These are phyloP conservation scores for Fusarium equiseti DNA, from an alignment of 2,329 filamentous ascomycete species.

Conservation along the genomic window DNA sequence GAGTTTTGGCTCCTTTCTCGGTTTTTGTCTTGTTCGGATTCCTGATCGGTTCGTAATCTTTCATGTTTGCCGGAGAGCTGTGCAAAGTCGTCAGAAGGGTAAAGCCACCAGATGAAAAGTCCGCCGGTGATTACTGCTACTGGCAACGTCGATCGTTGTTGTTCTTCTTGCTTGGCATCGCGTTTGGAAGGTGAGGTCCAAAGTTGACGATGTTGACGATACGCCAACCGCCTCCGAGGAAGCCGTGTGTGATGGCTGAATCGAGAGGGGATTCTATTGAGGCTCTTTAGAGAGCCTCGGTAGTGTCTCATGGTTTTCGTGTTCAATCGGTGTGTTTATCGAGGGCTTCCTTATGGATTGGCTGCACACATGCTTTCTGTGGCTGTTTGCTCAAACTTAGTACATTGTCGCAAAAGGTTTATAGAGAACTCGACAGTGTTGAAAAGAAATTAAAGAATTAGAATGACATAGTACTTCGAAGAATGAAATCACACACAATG, in stretches of 20 bases:
- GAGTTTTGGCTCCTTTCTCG: constrained; percentile 35
- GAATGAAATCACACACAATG: neutral
- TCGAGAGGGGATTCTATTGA: constrained; percentile 35
- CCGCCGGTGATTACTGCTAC: constrained; percentile 52
- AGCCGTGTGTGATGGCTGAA: constrained; percentile 29
- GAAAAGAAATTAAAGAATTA: constrained; percentile 17
- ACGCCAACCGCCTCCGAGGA: constrained; percentile 34
- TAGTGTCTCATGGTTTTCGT: constrained; percentile 40
- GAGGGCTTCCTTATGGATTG: constrained; percentile 19
- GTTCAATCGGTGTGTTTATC: constrained; percentile 23
- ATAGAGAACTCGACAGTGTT: neutral
- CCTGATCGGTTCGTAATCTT: constrained; percentile 13
- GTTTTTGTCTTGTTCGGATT: constrained; percentile 17
- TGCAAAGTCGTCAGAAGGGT: constrained; percentile 59
- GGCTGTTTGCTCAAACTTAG: constrained; percentile 23
- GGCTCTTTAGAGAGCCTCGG: constrained; percentile 41
- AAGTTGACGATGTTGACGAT: constrained; percentile 33
- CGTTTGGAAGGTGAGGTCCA: constrained; percentile 34
- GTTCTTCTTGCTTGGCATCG: constrained; percentile 39
- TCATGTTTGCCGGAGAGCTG: constrained; percentile 48
- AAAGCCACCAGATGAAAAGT: constrained; percentile 59
- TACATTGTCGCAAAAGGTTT: constrained; percentile 20
- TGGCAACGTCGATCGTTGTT: constrained; percentile 47
- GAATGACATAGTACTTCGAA: neutral
- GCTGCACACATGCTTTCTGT: constrained; percentile 35